Conservation (phyloP, 306 rosid species). For the Fragaria nilgerrensis region DNA sequence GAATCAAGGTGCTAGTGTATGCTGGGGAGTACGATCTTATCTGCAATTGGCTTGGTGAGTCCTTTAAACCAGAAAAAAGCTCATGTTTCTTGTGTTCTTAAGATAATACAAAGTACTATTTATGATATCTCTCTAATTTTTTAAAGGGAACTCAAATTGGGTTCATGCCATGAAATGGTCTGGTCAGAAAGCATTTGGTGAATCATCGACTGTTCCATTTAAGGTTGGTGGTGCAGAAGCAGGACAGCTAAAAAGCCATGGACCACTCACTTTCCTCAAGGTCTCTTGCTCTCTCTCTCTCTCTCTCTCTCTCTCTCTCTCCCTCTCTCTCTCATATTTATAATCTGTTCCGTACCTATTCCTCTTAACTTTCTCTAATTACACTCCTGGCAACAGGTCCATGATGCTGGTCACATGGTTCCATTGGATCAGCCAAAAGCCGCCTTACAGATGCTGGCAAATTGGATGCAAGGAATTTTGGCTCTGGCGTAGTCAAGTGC, state of each 20-base stretch:
- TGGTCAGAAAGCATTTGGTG: constrained; percentile 56
- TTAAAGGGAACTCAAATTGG: constrained; percentile 84
- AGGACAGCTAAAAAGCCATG: constrained; percentile 69
- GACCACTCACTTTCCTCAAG: constrained; percentile 84
- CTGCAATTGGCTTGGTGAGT: constrained; percentile 96
- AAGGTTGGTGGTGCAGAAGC: constrained; percentile 67
- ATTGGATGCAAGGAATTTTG: constrained; percentile 79
- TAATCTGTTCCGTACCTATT: not conserved
- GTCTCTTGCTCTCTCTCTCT: constrained; percentile 18
- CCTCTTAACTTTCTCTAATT: too few species aligned
- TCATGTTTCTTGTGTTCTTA: not conserved
- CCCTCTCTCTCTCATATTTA: not conserved
- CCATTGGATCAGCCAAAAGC: constrained; percentile 96
- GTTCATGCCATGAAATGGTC: constrained; percentile 88
- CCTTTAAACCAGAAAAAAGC: not conserved
- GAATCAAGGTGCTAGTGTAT: constrained; percentile 78
- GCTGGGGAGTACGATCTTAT: constrained; percentile 90
- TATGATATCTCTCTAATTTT: not conserved
- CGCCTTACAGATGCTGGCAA: constrained; percentile 63
- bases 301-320: too few species aligned
- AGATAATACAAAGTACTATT: too few species aligned
- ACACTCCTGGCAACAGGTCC: constrained; percentile 37
- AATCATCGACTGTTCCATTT: constrained; percentile 47
- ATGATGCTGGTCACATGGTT: constrained; percentile 87
- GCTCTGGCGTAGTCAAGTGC: constrained; percentile 15